Conservation (phyloP, 176 grass and related monocot species). For the Aegilops bicornis region DNA sequence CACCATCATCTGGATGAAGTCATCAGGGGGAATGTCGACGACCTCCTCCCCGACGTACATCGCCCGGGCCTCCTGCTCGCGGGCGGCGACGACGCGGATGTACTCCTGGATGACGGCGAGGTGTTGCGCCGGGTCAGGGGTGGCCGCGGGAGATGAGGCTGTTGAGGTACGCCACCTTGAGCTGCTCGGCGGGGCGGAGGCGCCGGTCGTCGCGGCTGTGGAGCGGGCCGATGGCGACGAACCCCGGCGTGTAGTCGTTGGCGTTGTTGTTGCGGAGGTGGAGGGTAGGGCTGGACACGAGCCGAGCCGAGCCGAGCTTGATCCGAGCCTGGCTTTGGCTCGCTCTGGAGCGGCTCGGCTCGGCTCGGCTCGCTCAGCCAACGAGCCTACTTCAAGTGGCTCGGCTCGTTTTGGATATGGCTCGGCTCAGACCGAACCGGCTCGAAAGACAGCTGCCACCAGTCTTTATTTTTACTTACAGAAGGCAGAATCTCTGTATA, state of each 20-base stretch:
- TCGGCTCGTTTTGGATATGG: too few relatives aligned
- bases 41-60: conserved; percentile 39
- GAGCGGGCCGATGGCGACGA: conserved; percentile 53
- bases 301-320: too few relatives aligned
- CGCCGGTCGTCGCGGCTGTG: neutral
- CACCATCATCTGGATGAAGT: conserved; percentile 38
- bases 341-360: too few relatives aligned
- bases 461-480: too few relatives aligned
- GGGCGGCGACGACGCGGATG: conserved; percentile 24
- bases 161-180: conserved; percentile 50
- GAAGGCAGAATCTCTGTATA: too few relatives aligned
- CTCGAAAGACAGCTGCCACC: too few relatives aligned
- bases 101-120: conserved; percentile 35
- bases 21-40: neutral
- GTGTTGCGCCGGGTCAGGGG: neutral
- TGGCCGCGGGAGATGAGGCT: conserved; percentile 52
- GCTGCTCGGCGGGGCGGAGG: neutral
- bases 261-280: conserved; percentile 16
- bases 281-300: too few relatives aligned
- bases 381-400: too few relatives aligned
- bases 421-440: too few relatives aligned
- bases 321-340: too few relatives aligned
- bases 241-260: conserved; percentile 37
- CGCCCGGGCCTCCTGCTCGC: conserved; percentile 39
- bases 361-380: too few relatives aligned